Evolutionary conservation across 805 yeast species (phyloP).

Genomic region (Candida suzukii): DNA sequence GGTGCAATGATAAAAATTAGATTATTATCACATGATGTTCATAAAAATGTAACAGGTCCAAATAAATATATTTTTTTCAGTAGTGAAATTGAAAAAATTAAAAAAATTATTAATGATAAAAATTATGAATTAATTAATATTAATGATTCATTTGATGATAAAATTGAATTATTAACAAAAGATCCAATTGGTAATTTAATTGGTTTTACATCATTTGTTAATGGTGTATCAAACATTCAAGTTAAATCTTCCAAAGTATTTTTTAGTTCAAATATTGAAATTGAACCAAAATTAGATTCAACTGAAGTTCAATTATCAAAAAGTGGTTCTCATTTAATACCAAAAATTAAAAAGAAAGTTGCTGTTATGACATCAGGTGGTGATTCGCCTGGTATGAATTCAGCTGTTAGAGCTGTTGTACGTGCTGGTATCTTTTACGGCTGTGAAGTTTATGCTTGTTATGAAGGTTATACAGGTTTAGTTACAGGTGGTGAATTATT

Average conservation of each 20-base stretch:
- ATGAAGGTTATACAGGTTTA: conserved; percentile 71
- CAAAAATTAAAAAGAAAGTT: conserved; percentile 31
- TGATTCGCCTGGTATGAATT: conserved; percentile 79
- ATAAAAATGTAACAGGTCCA: conserved; percentile 24
- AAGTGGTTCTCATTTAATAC: not conserved
- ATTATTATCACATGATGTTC: conserved; percentile 29
- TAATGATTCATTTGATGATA: conserved; percentile 3
- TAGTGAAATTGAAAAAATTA: conserved; percentile 25
- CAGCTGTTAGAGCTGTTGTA: conserved; percentile 67
- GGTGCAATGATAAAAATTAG: conserved; percentile 45
- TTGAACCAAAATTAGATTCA: no score
- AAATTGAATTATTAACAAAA: conserved; percentile 27
- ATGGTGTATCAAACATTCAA: conserved; percentile 25
- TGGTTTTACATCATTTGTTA: conserved; percentile 44
- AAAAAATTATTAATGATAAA: conserved; percentile 13
- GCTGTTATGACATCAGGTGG: conserved; percentile 82
- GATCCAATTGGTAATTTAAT: conserved; percentile 65
- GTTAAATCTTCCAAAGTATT: conserved; percentile 30
- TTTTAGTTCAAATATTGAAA: conserved; percentile 5
- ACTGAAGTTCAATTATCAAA: not conserved
- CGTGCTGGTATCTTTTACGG: conserved; percentile 59
- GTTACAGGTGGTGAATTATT: conserved; percentile 59
- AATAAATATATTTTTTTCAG: conserved; percentile 35
- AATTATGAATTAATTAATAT: conserved; percentile 10
- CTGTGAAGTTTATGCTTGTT: conserved; percentile 60